Evolutionary conservation across 306 rosid genomes (phyloP).

Genomic region (Rosa chinensis): DNA sequence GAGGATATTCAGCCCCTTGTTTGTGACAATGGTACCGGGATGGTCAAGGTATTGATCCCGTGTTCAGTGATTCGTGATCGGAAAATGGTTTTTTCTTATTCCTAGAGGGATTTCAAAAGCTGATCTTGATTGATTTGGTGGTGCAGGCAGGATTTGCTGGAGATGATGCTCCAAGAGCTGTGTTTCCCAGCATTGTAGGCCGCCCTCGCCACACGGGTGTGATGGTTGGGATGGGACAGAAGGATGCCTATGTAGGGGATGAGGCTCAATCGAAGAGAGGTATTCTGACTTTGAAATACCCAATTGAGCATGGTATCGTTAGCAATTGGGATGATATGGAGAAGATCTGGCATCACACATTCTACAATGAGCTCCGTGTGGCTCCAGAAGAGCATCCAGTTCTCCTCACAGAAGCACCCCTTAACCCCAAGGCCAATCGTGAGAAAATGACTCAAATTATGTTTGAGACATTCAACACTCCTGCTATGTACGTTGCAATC

Average conservation of each 20-base stretch:
- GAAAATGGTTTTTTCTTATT: background rate
- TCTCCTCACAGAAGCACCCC: slow-evolving; percentile 97
- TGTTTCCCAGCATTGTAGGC: slow-evolving; percentile 95
- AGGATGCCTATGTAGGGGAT: slow-evolving; percentile 97
- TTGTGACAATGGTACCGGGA: slow-evolving; percentile 96
- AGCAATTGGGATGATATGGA: slow-evolving; percentile 99
- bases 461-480: slow-evolving; percentile 96
- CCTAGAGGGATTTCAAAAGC: background rate
- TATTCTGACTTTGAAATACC: slow-evolving; percentile 85
- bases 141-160: slow-evolving; percentile 96
- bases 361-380: slow-evolving; percentile 90
- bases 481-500: slow-evolving; percentile 96
- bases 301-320: slow-evolving; percentile 94
- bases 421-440: slow-evolving; percentile 93
- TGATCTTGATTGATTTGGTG: slow-evolving; percentile 6
- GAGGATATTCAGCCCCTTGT: slow-evolving; percentile 99
- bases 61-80: slow-evolving; percentile 3
- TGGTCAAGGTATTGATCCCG: slow-evolving; percentile 76
- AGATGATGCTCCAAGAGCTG: slow-evolving; percentile 99
- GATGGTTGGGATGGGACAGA: slow-evolving; percentile 99
- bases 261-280: slow-evolving; percentile 98
- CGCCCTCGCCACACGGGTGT: slow-evolving; percentile 98
- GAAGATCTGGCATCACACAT: slow-evolving; percentile 98
- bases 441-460: slow-evolving; percentile 97
- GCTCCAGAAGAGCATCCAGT: slow-evolving; percentile 98